Percentiles rank a stretch among this genome's conserved stretches.
Conservation (phyloP, 495 filamentous ascomycete species). For the Penicillium paradoxum region DNA sequence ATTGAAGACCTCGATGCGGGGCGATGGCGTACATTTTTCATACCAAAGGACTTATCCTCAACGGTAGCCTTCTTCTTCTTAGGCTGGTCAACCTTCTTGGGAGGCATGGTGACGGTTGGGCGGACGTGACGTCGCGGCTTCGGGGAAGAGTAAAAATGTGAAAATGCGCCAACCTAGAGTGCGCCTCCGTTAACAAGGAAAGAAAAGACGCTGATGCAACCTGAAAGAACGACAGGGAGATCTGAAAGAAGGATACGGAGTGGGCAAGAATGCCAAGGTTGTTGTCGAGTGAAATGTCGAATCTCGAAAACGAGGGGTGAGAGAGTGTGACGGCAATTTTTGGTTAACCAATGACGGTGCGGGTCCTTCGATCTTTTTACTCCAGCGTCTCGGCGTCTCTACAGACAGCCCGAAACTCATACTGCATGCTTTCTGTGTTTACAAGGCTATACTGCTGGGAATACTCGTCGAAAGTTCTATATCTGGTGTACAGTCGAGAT, state of each 20-base stretch:
- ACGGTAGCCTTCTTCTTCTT: conserved; percentile 73
- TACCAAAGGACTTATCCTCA: conserved; percentile 90
- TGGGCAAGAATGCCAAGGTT: conserved; percentile 4
- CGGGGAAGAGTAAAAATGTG: conserved; percentile 17
- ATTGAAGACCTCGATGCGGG: neutral
- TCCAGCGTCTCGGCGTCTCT: neutral
- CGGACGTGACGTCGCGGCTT: conserved; percentile 10
- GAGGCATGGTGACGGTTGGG: conserved; percentile 68
- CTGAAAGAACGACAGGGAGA: conserved; percentile 12
- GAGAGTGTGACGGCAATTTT: conserved; percentile 26
- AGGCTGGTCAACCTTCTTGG: conserved; percentile 64
- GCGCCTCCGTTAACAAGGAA: conserved; percentile 7
- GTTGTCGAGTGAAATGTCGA: conserved; percentile 15
- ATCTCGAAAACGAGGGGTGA: conserved; percentile 30
- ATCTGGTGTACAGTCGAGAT: neutral
- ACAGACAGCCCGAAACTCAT: neutral
- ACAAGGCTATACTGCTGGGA: neutral
- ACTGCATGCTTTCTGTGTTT: neutral
- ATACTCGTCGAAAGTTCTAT: neutral
- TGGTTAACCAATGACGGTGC: conserved; percentile 25
- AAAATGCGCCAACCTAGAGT: conserved; percentile 19
- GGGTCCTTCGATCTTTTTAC: conserved; percentile 16
- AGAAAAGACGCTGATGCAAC: conserved; percentile 19
- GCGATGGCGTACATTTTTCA: conserved; percentile 76
- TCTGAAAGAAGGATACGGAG: neutral